A percentile compares a stretch with the other conserved stretches of the same genome.
Evolutionary conservation across 176 grass and related monocot genomes (phyloP).

Genomic region (Leersia perrieri): DNA sequence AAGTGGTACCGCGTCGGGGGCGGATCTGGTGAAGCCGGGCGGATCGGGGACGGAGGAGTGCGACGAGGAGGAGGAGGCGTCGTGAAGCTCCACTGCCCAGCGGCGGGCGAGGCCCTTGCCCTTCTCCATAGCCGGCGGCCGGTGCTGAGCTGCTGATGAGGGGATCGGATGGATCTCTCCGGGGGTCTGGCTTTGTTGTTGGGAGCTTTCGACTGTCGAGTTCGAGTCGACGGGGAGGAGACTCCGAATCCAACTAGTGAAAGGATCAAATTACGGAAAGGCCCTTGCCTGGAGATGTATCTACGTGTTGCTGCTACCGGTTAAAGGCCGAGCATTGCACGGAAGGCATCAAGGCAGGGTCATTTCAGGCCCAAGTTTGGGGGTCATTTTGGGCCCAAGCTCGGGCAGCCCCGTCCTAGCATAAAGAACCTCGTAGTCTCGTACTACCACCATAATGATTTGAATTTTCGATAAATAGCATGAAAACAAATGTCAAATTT

Average conservation of each 20-base stretch:
- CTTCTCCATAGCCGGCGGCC: conserved; percentile 73
- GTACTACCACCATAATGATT: too few relatives aligned
- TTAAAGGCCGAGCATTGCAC: too few relatives aligned
- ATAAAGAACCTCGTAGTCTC: too few relatives aligned
- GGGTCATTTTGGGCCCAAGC: too few relatives aligned
- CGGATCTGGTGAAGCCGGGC: conserved; percentile 72
- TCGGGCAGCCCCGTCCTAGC: too few relatives aligned
- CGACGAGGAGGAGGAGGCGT: conserved; percentile 54
- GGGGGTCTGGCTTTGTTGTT: not conserved
- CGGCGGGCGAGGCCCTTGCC: conserved; percentile 79
- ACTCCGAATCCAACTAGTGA: not conserved
- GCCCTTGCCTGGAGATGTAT: not conserved
- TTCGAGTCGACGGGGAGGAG: not conserved
- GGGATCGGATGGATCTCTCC: conserved; percentile 12
- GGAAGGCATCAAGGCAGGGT: too few relatives aligned
- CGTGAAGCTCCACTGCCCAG: conserved; percentile 86
- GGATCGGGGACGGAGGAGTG: conserved; percentile 57
- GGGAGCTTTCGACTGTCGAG: not conserved
- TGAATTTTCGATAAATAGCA: too few relatives aligned
- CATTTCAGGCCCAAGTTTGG: too few relatives aligned
- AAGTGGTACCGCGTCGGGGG: conserved; percentile 52
- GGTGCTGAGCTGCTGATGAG: not conserved
- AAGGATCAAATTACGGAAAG: not conserved
- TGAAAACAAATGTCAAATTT: too few relatives aligned
- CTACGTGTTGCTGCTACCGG: not conserved